Conservation (phyloP, 2,329 filamentous ascomycete species). For the Talaromyces funiculosus region DNA sequence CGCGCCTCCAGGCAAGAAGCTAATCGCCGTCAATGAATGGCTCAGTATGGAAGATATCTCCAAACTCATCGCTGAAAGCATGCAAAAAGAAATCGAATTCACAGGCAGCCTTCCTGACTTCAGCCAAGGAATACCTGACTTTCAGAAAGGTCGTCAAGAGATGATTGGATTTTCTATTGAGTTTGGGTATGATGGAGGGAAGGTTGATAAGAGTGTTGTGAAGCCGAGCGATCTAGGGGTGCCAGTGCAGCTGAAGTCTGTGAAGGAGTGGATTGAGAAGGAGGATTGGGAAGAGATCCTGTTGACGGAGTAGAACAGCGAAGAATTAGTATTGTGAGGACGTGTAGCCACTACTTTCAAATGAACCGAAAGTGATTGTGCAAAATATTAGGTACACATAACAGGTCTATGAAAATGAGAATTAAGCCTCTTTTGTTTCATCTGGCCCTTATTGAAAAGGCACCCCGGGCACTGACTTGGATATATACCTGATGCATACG, state of each 20-base stretch:
- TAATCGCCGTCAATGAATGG: neutral
- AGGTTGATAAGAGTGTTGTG: neutral
- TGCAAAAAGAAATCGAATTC: neutral
- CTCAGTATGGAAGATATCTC: neutral
- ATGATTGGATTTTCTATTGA: neutral
- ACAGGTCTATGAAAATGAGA: neutral
- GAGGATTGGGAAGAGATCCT: neutral
- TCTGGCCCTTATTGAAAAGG: neutral
- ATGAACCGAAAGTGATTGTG: neutral
- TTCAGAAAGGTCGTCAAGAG: neutral
- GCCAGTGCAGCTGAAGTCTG: neutral
- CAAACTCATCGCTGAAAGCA: neutral
- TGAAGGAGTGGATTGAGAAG: neutral
- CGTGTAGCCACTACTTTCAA: too few species aligned
- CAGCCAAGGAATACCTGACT: neutral
- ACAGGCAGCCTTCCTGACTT: neutral
- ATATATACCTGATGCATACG: neutral
- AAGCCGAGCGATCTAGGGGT: neutral
- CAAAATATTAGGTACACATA: neutral
- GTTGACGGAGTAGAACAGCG: neutral
- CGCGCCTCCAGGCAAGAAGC: neutral
- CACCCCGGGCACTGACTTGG: neutral
- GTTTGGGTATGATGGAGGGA: neutral
- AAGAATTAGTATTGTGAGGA: too few species aligned
- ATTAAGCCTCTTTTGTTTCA: neutral